These are phyloP conservation scores for Aspergillus unguis DNA, from an alignment of 2,329 filamentous ascomycete species.

Conservation along the genomic window DNA sequence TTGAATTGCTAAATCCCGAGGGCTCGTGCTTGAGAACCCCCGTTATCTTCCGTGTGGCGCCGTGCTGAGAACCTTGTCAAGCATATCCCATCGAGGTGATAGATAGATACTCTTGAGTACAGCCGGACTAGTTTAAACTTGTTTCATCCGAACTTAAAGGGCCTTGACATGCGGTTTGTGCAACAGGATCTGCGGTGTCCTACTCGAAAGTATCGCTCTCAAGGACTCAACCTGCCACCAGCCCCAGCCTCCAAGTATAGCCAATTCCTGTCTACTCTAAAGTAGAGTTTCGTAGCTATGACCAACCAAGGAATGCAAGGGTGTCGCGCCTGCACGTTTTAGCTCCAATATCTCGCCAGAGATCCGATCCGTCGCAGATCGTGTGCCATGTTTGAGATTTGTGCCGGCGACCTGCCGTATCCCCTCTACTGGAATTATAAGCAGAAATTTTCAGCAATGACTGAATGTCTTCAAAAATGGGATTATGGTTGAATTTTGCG, in stretches of 20 bases:
- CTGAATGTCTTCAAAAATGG: no score
- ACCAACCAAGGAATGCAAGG: background rate
- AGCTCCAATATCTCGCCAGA: background rate
- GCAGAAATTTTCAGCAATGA: no score
- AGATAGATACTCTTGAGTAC: no score
- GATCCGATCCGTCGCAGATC: slow-evolving; percentile 10
- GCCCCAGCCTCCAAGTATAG: no score
- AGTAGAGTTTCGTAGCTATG: background rate
- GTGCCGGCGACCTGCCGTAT: no score
- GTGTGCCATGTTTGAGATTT: slow-evolving; percentile 6
- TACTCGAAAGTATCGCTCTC: no score
- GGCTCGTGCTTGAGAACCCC: background rate
- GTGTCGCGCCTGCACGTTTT: background rate
- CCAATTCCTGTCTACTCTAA: background rate
- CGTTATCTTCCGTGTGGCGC: background rate
- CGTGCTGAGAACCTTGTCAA: background rate
- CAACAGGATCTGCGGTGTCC: no score
- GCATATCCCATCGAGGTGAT: background rate
- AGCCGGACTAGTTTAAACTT: no score
- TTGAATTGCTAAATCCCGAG: background rate
- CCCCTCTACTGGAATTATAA: no score
- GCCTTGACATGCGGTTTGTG: no score
- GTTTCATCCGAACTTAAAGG: no score
- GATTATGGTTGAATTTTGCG: background rate
- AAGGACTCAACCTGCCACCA: no score